phyloP scores from a whole-genome alignment of 345 rosid genomes.

The Citrus inodora region DNA sequence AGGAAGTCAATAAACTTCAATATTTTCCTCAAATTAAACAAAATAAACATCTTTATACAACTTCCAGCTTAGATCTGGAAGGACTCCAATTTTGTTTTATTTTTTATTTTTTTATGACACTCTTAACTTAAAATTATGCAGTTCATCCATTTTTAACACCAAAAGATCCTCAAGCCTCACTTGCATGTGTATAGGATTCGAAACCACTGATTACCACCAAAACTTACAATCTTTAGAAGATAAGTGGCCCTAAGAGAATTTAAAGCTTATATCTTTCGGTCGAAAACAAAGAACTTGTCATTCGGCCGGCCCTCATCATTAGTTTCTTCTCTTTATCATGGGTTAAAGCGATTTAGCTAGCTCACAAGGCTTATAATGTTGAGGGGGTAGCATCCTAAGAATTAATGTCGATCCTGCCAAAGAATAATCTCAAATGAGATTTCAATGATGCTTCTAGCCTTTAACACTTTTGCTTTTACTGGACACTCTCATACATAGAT shows the following conservation, averaged over 20 bases:
- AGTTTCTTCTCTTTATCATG: no score
- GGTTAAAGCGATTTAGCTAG: no score
- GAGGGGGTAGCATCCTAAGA: background rate
- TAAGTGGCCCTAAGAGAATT: background rate
- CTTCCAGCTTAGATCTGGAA: background rate
- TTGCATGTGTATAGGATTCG: background rate
- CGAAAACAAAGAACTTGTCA: no score
- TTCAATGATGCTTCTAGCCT: background rate
- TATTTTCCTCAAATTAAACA: background rate
- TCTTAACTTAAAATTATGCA: no score
- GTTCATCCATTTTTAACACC: background rate
- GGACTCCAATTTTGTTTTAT: background rate
- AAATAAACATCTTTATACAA: background rate
- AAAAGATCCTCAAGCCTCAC: background rate
- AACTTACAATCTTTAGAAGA: background rate
- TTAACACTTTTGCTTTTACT: background rate
- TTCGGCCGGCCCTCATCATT: no score
- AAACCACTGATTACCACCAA: background rate
- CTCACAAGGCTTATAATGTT: no score
- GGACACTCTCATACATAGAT: background rate
- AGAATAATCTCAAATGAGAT: background rate
- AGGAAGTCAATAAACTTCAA: background rate
- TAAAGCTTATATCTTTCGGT: no score
- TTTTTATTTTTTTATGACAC: background rate
- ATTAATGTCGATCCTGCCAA: background rate